Base-by-base conservation (phyloP, 495 filamentous ascomycete genomes). In the Tuber microsphaerosporum region DNA sequence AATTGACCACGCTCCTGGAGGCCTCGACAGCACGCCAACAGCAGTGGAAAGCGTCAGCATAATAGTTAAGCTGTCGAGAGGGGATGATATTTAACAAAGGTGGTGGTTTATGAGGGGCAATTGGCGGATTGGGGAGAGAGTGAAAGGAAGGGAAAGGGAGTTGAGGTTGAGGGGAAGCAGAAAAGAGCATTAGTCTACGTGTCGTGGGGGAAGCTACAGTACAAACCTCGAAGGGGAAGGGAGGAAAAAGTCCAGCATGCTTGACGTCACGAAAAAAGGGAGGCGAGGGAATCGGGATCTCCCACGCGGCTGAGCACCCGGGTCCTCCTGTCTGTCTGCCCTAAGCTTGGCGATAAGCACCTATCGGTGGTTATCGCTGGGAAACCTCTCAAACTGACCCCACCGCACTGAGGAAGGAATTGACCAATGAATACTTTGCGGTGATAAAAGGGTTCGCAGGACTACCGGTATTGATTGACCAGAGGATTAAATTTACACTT, bases 311-410 rank as follows among this genome's bases (percentile, higher is more conserved):
- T 65, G 56, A 6, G 56, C 56, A 31, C 56, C 56, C 56, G 56
- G 26, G n/a, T 65, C 56, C 56, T 65, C 10, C 56, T 65, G 56
- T n/a, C 26, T 31, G 14, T 31, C 56, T 65, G 56, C 56, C 56
- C 56, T 65, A 65, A 65, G n/a, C 56, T 65, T 65, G 56, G 56
- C 56, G 56, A 65, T 65, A 65, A 65, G 56, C n/a, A 65, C 56
- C 56, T 17, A 14, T 65, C n/a, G n/a, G 56, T 65, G 56, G n/a
- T 31, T 26, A 26, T 65, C 56, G 56, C 26, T 16, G 56, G 10
- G 56, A 65, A 31, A 31, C n/a, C 56, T 65, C 56, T 31, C n/a
- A 65, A 31, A 26, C 31, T 31, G 56, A 65, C 56, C 56, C 26
- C n/a, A 31, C 56, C 2, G 12, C 56, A 14, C 56, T 6, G 56